Base-by-base conservation (phyloP, 1,284 basidiomycete species). In the Ustilago bromivora region DNA sequence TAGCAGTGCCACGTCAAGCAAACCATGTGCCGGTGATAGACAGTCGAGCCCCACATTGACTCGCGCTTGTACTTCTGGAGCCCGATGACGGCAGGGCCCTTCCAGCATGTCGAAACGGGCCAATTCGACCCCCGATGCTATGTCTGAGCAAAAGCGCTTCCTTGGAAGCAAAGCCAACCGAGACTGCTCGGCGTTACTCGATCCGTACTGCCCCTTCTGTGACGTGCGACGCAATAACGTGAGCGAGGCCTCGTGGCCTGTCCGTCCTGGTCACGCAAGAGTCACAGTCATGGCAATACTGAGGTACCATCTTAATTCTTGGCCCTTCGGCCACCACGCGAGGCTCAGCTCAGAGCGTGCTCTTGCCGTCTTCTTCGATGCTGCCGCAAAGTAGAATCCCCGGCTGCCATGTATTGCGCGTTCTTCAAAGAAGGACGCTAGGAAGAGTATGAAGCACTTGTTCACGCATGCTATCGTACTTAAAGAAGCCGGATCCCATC, bases 31-130 rank as follows among this genome's bases (percentile, higher is more conserved):
- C 34, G 52, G 32, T 36, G 52, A 36, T 54, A 54, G 36, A 54
- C 8, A n/a, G 23, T 35, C 19, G 34, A 32, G 4, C 32, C 34
- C 52, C 52, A 54, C 52, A 36, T 8, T 34, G 23, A 35, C 61
- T 74, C 71, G 71, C 62, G 71, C 71, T 74, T 69, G 71, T 19
- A 35, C 35, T 19, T 62, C 66, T 69, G 43, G 66, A 68, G 71
- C 71, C 71, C 71, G 62, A 69, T 58, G 62, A 62, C 54, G 55
- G 57, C 36, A 65, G 53, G 28, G 3, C 3, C 49, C 5, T 23
- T 11, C 19, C 31, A 9, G 8, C 31, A n/a, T 23, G 38, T 34
- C 47, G 54, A 31, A 12, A 36, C 35, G 23, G 34, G 10, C 38
- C 28, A 23, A 2, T 23, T 23, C 38, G 2, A n/a, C 5, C 17